Percentiles rank a stretch among this genome's conserved stretches.
phyloP scores from a whole-genome alignment of 306 rosid species.

The Astragalus glycyphyllos region DNA sequence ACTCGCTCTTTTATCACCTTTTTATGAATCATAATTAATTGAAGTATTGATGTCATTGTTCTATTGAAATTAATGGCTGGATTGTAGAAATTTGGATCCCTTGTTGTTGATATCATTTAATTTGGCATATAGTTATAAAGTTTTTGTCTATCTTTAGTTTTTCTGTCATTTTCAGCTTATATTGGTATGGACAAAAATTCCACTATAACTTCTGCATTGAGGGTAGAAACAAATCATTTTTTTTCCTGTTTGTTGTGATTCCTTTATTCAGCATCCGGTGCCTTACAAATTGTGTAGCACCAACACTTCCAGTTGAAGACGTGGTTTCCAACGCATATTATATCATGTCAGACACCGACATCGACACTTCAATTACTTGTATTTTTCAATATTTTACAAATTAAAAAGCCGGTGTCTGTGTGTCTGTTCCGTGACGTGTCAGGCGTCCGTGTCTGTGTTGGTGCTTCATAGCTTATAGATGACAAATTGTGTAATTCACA shows the following conservation, averaged over 20 bases:
- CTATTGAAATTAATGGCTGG: not conserved
- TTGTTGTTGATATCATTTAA: not conserved
- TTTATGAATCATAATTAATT: not conserved
- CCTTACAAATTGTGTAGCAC: too few relatives aligned
- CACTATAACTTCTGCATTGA: not conserved
- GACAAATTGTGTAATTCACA: not conserved
- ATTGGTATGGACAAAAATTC: not conserved
- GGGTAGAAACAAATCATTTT: not conserved
- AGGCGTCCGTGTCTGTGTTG: too few relatives aligned
- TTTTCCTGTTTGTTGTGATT: not conserved
- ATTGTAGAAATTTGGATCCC: slow-evolving; percentile 9
- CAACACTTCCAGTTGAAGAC: too few relatives aligned
- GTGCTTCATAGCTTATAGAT: too few relatives aligned
- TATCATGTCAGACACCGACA: too few relatives aligned
- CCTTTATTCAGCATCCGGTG: not conserved
- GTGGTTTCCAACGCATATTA: too few relatives aligned
- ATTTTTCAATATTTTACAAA: too few relatives aligned
- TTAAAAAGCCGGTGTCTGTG: too few relatives aligned
- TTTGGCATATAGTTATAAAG: not conserved
- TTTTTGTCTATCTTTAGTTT: not conserved
- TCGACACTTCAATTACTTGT: too few relatives aligned
- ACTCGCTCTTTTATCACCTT: slow-evolving; percentile 2
- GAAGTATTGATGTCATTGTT: not conserved
- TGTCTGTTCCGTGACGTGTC: too few relatives aligned
- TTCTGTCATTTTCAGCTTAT: slow-evolving; percentile 21